These are phyloP conservation scores for Leucocoprinus sp. DNA, from an alignment of 768 basidiomycete genomes.

Conservation along the genomic window DNA sequence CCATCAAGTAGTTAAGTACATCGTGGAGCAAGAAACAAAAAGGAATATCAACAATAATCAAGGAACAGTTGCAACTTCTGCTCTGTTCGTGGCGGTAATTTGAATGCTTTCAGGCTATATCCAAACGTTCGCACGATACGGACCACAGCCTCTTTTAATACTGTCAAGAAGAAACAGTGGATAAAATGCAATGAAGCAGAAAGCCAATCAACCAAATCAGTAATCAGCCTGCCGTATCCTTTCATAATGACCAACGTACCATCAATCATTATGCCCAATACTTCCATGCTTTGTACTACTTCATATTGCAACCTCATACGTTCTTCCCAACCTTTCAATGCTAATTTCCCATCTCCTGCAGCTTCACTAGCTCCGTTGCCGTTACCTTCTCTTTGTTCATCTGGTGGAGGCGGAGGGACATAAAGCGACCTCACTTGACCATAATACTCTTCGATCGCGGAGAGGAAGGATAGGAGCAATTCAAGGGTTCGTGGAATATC, in stretches of 20 bases:
- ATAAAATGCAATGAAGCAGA: background rate
- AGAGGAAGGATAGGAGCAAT: slow-evolving; percentile 59
- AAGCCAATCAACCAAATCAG: no score
- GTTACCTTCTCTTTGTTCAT: slow-evolving; percentile 18
- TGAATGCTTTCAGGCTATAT: slow-evolving; percentile 66
- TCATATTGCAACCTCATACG: slow-evolving; percentile 37
- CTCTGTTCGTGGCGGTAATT: slow-evolving; percentile 63
- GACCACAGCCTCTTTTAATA: slow-evolving; percentile 57
- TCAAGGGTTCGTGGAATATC: slow-evolving; percentile 81
- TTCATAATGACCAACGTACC: slow-evolving; percentile 34
- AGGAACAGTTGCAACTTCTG: slow-evolving; percentile 63
- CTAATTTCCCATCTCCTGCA: slow-evolving; percentile 13
- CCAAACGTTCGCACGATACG: slow-evolving; percentile 68
- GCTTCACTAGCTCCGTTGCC: no score
- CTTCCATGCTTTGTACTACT: slow-evolving; percentile 45
- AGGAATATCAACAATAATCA: slow-evolving; percentile 42
- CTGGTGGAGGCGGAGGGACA: slow-evolving; percentile 28
- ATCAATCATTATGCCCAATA: slow-evolving; percentile 44
- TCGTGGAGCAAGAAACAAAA: background rate
- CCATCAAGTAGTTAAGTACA: slow-evolving; percentile 3
- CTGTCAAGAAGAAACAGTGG: slow-evolving; percentile 25
- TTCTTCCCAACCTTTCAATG: slow-evolving; percentile 27
- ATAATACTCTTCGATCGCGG: slow-evolving; percentile 59
- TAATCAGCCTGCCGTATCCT: background rate
- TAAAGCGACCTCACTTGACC: slow-evolving; percentile 38